Evolutionary conservation across 176 grass and related monocot species (phyloP).

Genomic region (Raddia distichophylla): DNA sequence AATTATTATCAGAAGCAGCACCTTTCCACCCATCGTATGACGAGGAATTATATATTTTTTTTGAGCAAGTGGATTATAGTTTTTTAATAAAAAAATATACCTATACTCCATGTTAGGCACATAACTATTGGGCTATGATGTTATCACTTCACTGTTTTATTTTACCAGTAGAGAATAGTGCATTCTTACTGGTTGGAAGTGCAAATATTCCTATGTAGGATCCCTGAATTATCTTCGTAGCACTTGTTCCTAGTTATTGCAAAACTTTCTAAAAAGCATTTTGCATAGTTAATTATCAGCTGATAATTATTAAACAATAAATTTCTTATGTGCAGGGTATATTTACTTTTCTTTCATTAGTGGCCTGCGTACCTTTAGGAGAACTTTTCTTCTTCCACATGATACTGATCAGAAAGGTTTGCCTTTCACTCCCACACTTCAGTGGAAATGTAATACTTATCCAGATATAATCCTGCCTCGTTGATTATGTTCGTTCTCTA

Average conservation of each 20-base stretch:
- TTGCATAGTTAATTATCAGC: conserved; percentile 2
- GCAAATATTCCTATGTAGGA: conserved; percentile 17
- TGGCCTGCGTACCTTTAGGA: conserved; percentile 82
- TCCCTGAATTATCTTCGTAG: conserved; percentile 30
- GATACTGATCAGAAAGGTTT: conserved; percentile 97
- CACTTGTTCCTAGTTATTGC: conserved; percentile 5
- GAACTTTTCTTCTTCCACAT: conserved; percentile 99
- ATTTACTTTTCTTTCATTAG: conserved; percentile 82
- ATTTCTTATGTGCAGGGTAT: conserved; percentile 65
- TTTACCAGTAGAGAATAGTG: background rate
- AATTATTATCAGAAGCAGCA: conserved; percentile 30
- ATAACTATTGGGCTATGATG: background rate
- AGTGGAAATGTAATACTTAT: conserved; percentile 25
- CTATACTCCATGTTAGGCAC: background rate
- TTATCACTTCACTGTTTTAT: conserved; percentile 19
- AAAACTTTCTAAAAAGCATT: background rate
- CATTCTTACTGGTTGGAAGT: background rate
- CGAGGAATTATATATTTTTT: background rate
- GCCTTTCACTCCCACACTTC: conserved; percentile 21
- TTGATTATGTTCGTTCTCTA: conserved; percentile 26
- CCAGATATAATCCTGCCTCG: conserved; percentile 19
- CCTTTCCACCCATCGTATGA: conserved; percentile 11
- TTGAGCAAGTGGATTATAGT: background rate
- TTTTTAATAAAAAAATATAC: background rate
- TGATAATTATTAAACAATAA: conserved; percentile 36